Base-by-base conservation (phyloP, 495 filamentous ascomycete species). In the Xylaria cubensis region DNA sequence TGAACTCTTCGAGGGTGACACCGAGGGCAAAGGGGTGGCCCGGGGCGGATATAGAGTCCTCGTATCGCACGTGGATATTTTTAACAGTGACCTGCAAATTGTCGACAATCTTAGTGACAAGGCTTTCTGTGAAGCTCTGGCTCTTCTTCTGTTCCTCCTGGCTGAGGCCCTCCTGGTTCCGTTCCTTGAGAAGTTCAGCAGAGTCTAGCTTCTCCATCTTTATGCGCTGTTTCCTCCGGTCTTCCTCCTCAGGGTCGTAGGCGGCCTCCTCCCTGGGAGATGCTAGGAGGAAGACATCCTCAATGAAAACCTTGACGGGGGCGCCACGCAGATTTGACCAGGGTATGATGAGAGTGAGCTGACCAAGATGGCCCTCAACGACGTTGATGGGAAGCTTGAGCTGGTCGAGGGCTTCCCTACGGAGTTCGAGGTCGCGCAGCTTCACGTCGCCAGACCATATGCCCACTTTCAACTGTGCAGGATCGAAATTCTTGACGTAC, bases 401-500 rank as follows among this genome's bases (percentile, higher is more conserved):
- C 84, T 99, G 96, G 79, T 99, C 96, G 75, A 99, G 90, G 21
- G 96, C 96, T 84, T 99, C 96, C 59, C 91, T 90, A 67, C 94
- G 93, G 41, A 99, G 88, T 82, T 99, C 94, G 50, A 99, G 91
- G 73, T 98, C 91, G 46, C 90, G 90, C 36, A 99, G 87, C 82
- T 94, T 95, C 78, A 98, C 95, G 83, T 99, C 95, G 67, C 97
- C 97, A 8, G 92, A 95, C 96, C 95, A 99, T 74, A 98, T 98
- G 68, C 96, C 96, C 69, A 98, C 93, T 78, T 98, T 98, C 61
- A 99, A 88, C 84, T 99, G 96, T 74, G 91, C 93, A 24, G 95
- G 91, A 80, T 99, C 95, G 79, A 99, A 98, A 81, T 99, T 99
- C 86, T 96, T 94, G 80, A 99, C 94, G 84, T 98, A 98, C 90